Evolutionary conservation across 106 monocot genomes (phyloP).

Genomic region (Ottelia alismoides): DNA sequence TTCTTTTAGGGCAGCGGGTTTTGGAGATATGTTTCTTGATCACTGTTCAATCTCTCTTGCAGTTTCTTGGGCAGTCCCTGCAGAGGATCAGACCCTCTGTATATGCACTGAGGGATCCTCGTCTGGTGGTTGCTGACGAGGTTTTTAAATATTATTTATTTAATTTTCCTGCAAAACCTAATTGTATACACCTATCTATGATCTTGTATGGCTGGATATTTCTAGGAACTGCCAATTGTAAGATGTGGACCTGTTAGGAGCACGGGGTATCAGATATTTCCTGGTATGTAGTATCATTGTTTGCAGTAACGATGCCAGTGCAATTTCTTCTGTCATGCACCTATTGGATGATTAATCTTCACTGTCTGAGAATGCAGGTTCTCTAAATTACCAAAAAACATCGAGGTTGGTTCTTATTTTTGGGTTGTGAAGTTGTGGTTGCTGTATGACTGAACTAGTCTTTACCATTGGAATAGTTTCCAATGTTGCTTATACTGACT

Average conservation of each 20-base stretch:
- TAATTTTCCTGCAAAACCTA: not conserved
- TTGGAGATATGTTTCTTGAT: not conserved
- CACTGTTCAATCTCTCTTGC: not conserved
- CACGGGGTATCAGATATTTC: not conserved
- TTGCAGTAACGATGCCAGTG: too few relatives aligned
- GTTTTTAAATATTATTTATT: not conserved
- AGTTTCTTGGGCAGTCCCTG: slow-evolving; percentile 10
- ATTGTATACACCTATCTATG: not conserved
- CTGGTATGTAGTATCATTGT: too few relatives aligned
- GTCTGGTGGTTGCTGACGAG: slow-evolving; percentile 1
- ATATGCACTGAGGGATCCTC: not conserved
- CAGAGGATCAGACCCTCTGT: slow-evolving; percentile 4
- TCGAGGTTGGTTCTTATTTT: too few relatives aligned
- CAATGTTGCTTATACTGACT: too few relatives aligned
- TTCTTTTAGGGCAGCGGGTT: too few relatives aligned
- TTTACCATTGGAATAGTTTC: too few relatives aligned
- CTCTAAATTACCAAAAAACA: too few relatives aligned
- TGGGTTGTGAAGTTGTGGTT: too few relatives aligned
- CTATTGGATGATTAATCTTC: too few relatives aligned
- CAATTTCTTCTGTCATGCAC: too few relatives aligned
- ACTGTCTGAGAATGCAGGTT: too few relatives aligned
- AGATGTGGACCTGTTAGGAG: not conserved
- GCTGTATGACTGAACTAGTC: too few relatives aligned
- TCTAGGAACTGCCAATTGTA: not conserved
- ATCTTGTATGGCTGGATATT: not conserved